These are phyloP conservation scores for Hypoxylon rickii DNA, from an alignment of 495 filamentous ascomycete species.

Conservation along the genomic window DNA sequence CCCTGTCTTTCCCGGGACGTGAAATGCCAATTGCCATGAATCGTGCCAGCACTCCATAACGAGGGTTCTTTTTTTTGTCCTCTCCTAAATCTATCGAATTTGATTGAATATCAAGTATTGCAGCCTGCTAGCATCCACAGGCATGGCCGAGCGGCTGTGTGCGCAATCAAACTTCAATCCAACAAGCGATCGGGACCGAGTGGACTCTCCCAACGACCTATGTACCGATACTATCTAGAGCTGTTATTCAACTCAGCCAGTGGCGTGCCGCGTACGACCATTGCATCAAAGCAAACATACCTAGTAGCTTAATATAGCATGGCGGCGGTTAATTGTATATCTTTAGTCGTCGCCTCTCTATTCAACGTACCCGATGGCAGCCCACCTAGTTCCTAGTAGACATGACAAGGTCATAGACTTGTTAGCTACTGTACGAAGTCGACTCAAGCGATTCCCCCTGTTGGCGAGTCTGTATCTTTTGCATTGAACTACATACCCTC, in stretches of 20 bases:
- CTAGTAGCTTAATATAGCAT: not conserved
- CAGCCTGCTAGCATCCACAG: not conserved
- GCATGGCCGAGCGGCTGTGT: not conserved
- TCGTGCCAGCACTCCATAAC: too few species aligned
- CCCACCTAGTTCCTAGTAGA: too few species aligned
- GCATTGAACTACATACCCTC: too few species aligned
- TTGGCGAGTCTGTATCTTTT: too few species aligned
- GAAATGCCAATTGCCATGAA: too few species aligned
- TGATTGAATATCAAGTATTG: slow-evolving; percentile 3
- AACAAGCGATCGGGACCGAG: slow-evolving; percentile 22
- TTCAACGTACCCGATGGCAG: not conserved
- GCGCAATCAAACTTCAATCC: slow-evolving; percentile 2
- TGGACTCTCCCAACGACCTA: not conserved
- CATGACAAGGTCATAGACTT: too few species aligned
- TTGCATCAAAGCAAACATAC: not conserved
- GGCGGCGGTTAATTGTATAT: not conserved
- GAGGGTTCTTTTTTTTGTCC: too few species aligned
- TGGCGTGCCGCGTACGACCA: not conserved
- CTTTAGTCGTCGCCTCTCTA: not conserved
- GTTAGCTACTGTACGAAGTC: too few species aligned
- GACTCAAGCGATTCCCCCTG: too few species aligned
- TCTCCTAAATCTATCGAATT: not conserved
- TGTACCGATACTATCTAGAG: not conserved
- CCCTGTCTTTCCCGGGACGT: not conserved
- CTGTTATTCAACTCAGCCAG: not conserved